Evolutionary conservation across 2,329 filamentous ascomycete species (phyloP).

Genomic region (Colletotrichum viniferum): DNA sequence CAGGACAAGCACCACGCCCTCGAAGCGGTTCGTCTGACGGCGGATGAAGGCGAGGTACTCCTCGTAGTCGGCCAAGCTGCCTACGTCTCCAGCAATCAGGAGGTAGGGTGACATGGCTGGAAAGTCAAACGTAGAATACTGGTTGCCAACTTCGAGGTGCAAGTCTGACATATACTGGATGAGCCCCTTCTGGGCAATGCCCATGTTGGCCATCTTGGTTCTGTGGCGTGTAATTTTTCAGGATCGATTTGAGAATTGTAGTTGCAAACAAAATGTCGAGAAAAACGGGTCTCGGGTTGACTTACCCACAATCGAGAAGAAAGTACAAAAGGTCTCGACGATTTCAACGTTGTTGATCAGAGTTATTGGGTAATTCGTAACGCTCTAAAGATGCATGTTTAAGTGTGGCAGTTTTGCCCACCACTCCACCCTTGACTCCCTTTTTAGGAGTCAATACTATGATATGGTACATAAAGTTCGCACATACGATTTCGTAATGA

Average conservation of each 20-base stretch:
- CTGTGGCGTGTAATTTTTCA: background rate
- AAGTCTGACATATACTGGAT: slow-evolving; percentile 55
- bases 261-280: background rate
- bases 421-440: background rate
- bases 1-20: slow-evolving; percentile 50
- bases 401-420: background rate
- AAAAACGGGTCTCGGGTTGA: background rate
- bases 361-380: background rate
- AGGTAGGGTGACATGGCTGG: slow-evolving; percentile 44
- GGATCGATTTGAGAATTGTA: background rate
- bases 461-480: slow-evolving; percentile 12
- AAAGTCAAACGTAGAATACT: slow-evolving; percentile 47
- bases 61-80: slow-evolving; percentile 51
- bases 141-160: slow-evolving; percentile 50
- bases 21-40: slow-evolving; percentile 43
- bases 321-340: background rate
- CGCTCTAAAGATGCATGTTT: background rate
- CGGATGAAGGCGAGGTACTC: slow-evolving; percentile 48
- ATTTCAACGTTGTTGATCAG: background rate
- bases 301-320: background rate
- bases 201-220: background rate
- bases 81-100: slow-evolving; percentile 55
- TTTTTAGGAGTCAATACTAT: background rate
- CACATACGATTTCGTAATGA: slow-evolving; percentile 12
- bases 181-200: background rate